Conservation (phyloP, 345 rosid genomes). For the Sisymbrium irio region DNA sequence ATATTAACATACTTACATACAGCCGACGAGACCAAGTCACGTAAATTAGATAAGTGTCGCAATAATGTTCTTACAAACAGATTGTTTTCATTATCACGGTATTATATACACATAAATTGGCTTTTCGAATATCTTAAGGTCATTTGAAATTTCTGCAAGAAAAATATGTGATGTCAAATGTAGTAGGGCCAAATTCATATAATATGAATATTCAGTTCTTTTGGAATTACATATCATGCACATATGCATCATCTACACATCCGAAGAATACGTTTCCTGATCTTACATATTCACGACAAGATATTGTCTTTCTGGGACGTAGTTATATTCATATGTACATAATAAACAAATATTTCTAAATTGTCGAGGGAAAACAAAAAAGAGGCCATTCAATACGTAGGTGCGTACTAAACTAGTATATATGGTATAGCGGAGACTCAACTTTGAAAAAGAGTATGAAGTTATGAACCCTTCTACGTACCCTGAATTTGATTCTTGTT, state of each 20-base stretch:
- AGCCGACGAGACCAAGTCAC: not conserved
- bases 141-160: not conserved
- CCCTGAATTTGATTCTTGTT: not conserved
- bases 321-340: not conserved
- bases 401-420: no score
- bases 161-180: not conserved
- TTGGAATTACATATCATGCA: conserved; percentile 11
- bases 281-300: not conserved
- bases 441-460: no score
- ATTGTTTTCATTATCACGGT: conserved; percentile 11
- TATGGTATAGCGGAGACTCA: no score
- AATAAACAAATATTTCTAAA: not conserved
- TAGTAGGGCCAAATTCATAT: conserved; percentile 13
- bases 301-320: not conserved
- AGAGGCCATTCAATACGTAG: no score
- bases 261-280: not conserved
- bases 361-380: not conserved
- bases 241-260: conserved; percentile 8
- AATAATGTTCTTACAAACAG: not conserved
- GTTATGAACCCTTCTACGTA: no score
- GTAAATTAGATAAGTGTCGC: not conserved
- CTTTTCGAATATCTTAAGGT: conserved; percentile 27
- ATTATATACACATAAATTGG: not conserved
- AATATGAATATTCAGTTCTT: not conserved
- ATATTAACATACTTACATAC: not conserved